Base-by-base conservation (phyloP, 2,329 filamentous ascomycete species). In the Phaeoacremonium minimum region DNA sequence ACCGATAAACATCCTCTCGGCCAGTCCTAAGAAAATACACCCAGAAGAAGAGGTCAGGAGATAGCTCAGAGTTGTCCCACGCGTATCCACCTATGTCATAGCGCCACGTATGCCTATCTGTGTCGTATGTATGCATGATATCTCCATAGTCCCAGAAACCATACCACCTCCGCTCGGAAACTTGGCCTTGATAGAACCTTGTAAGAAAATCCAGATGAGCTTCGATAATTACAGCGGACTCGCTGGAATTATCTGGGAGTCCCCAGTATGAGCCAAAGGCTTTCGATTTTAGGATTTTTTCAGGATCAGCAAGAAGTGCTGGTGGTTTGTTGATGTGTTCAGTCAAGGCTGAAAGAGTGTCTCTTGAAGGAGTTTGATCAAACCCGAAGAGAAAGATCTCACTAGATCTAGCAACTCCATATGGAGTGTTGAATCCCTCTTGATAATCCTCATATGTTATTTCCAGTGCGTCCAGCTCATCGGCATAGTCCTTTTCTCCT, bases 371-470 rank as follows among this genome's bases (percentile, higher is more conserved):
- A 0, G 77, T 81, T 12, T 53, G 52, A 2, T 68, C 66, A 34
- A 79, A 78, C 0, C 64, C 68, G 32, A 67, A 66, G 12, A 82
- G 45, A 36, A 64, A 74, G 6, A 81, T 37, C 46, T 82, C 75
- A 40, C 70, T 80, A 0, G 75, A 80, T 28, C 74, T 58, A 0
- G 67, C 74, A 20, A 82, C 71, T 1, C 78, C 78, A 33, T 73
- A 71, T 0, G 77, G 71, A 0, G 72, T 78, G 37, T 72, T 63
- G 29, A 75, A 77, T 0, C 66, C 69, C 0, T 53, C 55, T 41
- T 82, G 75, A 41, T 66, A 82, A 42, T 82, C 77, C 41, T 83
- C 78, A 40, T 83, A 83, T 0, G 78, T 83, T 15, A 82, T 74
- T 17, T 78, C 66, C 0, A 81, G 63, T 2, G 75, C 78, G 40